Conservation (phyloP, 176 grass and related monocot species). For the Otatea glauca region DNA sequence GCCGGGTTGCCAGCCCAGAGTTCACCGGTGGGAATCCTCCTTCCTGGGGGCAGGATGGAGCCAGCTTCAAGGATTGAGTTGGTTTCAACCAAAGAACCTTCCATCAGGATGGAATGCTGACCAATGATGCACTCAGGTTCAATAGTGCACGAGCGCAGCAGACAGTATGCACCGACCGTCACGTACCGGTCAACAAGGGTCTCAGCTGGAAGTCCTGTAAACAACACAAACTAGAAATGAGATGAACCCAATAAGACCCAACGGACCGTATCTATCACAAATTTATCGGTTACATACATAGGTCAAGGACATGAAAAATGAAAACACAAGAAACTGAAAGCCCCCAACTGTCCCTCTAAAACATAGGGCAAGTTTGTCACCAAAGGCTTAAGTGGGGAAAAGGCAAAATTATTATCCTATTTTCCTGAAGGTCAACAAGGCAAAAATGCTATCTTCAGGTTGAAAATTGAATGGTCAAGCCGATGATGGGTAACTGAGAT, state of each 20-base stretch:
- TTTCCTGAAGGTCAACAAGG: no score
- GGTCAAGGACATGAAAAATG: neutral
- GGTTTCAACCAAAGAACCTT: constrained; percentile 93
- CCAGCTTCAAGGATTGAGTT: constrained; percentile 98
- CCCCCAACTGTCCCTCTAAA: neutral
- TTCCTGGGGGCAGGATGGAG: constrained; percentile 78
- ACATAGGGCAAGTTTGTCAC: neutral
- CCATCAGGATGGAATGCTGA: constrained; percentile 96
- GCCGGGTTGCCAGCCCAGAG: constrained; percentile 93
- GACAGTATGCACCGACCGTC: constrained; percentile 82
- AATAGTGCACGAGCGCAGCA: constrained; percentile 94
- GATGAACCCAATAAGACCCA: neutral
- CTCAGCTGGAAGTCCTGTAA: constrained; percentile 91
- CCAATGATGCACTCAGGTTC: constrained; percentile 96
- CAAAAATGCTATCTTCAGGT: no score
- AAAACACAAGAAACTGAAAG: neutral
- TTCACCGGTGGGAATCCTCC: constrained; percentile 88
- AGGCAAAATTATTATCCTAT: no score
- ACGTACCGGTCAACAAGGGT: constrained; percentile 89
- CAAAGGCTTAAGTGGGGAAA: neutral
- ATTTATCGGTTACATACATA: neutral
- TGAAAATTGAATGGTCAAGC: neutral
- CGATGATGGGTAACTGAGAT: neutral
- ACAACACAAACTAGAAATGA: constrained; percentile 19
- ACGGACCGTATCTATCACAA: neutral